These are phyloP conservation scores for Cystofilobasidium macerans DNA, from an alignment of 768 basidiomycete species.

Conservation along the genomic window DNA sequence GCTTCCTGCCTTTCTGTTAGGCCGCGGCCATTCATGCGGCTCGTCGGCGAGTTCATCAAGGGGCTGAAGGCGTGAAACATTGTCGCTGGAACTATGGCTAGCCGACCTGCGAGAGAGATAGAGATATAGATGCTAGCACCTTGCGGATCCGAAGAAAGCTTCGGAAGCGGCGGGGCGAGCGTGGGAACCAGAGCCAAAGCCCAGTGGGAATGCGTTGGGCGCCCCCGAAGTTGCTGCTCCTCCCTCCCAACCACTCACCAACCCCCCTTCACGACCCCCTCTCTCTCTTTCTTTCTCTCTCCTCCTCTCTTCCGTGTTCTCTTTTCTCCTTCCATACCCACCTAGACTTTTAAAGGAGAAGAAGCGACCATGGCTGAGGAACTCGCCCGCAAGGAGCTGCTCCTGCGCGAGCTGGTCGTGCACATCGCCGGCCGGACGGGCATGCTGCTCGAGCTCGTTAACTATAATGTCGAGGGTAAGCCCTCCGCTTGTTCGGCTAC, in stretches of 20 bases:
- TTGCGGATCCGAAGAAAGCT: too few relatives aligned
- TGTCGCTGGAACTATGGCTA: too few relatives aligned
- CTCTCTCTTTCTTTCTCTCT: not conserved
- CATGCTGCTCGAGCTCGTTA: conserved; percentile 91
- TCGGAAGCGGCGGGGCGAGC: too few relatives aligned
- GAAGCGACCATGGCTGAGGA: conserved; percentile 16
- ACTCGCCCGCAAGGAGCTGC: conserved; percentile 56
- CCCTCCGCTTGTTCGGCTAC: not conserved
- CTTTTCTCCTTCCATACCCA: not conserved
- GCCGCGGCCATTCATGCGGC: conserved; percentile 1
- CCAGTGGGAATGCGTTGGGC: too few relatives aligned
- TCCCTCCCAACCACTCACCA: not conserved
- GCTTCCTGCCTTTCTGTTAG: not conserved
- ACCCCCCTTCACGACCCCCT: not conserved
- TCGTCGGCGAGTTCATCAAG: conserved; percentile 1
- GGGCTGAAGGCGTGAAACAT: not conserved
- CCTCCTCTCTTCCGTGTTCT: not conserved
- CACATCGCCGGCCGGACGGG: conserved; percentile 64
- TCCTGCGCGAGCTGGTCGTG: conserved; percentile 94
- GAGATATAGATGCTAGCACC: too few relatives aligned
- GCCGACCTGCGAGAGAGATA: too few relatives aligned
- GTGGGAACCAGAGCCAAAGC: too few relatives aligned
- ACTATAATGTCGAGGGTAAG: conserved; percentile 77
- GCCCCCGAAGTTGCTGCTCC: not conserved
- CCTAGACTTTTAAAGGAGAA: not conserved